These are phyloP conservation scores for Ustilago vetiveriae DNA, from an alignment of 1,284 basidiomycete species.

Conservation along the genomic window DNA sequence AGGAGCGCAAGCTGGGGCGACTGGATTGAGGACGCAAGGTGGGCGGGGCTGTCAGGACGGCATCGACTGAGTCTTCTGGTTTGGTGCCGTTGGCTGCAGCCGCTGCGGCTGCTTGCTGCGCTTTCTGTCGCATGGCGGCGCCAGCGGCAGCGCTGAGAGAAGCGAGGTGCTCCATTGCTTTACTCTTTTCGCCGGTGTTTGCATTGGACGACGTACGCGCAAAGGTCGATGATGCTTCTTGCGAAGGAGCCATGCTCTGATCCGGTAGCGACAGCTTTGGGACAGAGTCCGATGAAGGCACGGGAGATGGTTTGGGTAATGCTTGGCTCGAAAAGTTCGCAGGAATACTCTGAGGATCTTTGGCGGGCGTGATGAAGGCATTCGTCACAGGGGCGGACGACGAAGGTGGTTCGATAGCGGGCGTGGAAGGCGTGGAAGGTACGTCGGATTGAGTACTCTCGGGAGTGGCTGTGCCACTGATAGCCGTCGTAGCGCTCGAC, in stretches of 20 bases:
- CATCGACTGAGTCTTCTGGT: slow-evolving; percentile 30
- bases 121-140: slow-evolving; percentile 37
- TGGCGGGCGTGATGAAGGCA: not conserved
- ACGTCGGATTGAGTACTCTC: slow-evolving; percentile 29
- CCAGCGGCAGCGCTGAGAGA: slow-evolving; percentile 54
- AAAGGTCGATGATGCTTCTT: slow-evolving; percentile 1
- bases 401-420: slow-evolving; percentile 5
- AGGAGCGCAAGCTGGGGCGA: slow-evolving; percentile 36
- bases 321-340: slow-evolving; percentile 5
- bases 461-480: slow-evolving; percentile 45
- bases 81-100: slow-evolving; percentile 12
- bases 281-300: not conserved
- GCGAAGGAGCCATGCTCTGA: not conserved
- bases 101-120: slow-evolving; percentile 27
- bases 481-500: slow-evolving; percentile 41
- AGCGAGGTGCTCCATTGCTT: slow-evolving; percentile 49
- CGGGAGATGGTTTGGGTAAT: slow-evolving; percentile 1
- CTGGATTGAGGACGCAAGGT: slow-evolving; percentile 24
- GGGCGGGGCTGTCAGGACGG: slow-evolving; percentile 4
- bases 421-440: slow-evolving; percentile 1
- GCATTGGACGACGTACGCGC: not conserved
- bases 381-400: not conserved
- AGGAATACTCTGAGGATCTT: not conserved
- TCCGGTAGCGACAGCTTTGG: not conserved
- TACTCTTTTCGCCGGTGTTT: slow-evolving; percentile 36